Evolutionary conservation across 1,284 basidiomycete genomes (phyloP).

Genomic region (Ceratobasidium sp.): DNA sequence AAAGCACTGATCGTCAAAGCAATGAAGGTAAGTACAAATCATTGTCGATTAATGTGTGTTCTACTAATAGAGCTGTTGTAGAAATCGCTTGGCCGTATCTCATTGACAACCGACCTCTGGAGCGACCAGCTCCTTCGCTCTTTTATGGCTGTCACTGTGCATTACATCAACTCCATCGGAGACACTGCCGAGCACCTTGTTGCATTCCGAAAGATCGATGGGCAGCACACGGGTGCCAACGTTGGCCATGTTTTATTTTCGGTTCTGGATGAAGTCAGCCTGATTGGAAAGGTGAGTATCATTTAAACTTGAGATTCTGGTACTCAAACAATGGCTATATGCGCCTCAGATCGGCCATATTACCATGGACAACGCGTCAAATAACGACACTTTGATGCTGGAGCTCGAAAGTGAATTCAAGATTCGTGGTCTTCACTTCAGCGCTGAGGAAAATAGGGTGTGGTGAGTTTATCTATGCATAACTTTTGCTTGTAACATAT

Average conservation of each 20-base stretch:
- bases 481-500: neutral
- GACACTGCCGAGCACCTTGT: constrained; percentile 18
- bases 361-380: constrained; percentile 42
- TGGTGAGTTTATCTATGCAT: neutral
- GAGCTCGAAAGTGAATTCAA: neutral
- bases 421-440: constrained; percentile 17
- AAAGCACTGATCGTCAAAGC: neutral
- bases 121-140: neutral
- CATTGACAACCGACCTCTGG: constrained; percentile 39
- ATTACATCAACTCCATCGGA: constrained; percentile 14
- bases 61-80: neutral
- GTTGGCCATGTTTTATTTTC: constrained; percentile 10
- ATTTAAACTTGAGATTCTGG: neutral
- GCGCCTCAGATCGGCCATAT: constrained; percentile 14
- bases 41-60: neutral
- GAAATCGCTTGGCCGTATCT: constrained; percentile 32
- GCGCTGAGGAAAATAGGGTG: constrained; percentile 23
- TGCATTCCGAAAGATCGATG: constrained; percentile 32
- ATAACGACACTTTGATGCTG: constrained; percentile 39
- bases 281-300: constrained; percentile 13
- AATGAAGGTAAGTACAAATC: constrained; percentile 16
- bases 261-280: constrained; percentile 8
- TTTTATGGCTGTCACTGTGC: neutral
- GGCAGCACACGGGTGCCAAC: constrained; percentile 27
- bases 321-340: neutral